phyloP scores from a whole-genome alignment of 78 protist genomes.

The Dictyostelium brefeldianum region DNA sequence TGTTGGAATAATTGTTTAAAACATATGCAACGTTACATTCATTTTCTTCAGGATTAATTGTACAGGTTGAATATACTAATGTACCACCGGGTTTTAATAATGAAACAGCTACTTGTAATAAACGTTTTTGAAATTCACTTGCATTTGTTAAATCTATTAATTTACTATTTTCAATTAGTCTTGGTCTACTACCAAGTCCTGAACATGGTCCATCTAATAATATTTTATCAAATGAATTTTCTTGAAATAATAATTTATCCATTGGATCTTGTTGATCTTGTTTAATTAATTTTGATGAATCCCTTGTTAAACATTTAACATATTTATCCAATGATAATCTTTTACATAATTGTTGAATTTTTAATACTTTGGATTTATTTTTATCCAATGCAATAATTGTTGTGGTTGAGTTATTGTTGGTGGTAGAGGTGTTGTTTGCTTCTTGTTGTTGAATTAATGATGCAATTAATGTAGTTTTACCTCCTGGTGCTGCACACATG shows the following conservation, averaged over 20 bases:
- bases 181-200: slow-evolving; percentile 98
- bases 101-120: slow-evolving; percentile 97
- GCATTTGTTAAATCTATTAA: slow-evolving; percentile 90
- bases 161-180: slow-evolving; percentile 90
- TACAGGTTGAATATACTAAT: slow-evolving; percentile 85
- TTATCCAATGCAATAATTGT: slow-evolving; percentile 96
- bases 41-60: slow-evolving; percentile 96
- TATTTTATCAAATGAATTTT: slow-evolving; percentile 95
- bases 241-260: slow-evolving; percentile 89
- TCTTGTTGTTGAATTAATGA: slow-evolving; percentile 89
- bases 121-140: slow-evolving; percentile 92
- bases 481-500: slow-evolving; percentile 99
- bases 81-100: slow-evolving; percentile 83
- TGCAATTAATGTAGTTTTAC: slow-evolving; percentile 98
- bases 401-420: slow-evolving; percentile 39
- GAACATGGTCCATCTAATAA: slow-evolving; percentile 99
- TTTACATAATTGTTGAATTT: slow-evolving; percentile 76
- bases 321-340: slow-evolving; percentile 5
- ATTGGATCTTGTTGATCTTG: slow-evolving; percentile 71
- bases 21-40: slow-evolving; percentile 97
- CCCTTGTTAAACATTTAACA: slow-evolving; percentile 14
- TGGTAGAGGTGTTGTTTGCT: background rate
- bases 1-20: slow-evolving; percentile 53
- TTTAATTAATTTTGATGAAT: slow-evolving; percentile 7
- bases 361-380: slow-evolving; percentile 85